Base-by-base conservation (phyloP, 371 early-diverging fungal species). In the Lichtheimia ornata region DNA sequence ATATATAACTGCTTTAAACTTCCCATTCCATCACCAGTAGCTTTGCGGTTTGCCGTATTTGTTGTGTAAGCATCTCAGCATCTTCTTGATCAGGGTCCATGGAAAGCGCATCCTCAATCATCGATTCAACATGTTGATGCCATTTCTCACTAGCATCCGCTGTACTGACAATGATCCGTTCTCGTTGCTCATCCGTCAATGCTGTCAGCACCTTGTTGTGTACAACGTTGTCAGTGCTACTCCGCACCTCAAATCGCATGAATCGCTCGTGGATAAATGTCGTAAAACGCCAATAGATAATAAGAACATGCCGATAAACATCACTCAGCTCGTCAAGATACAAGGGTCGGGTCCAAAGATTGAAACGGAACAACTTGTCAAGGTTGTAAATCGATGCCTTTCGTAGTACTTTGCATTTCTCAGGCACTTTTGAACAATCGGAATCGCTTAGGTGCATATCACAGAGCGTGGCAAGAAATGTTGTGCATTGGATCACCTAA, bases 381-480 rank as follows among this genome's bases (percentile, higher is more conserved):
- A 50, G 28, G 2, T 20, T 18, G 14, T 40, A 17, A 20, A 12
- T 17, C 30, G 30, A 4, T 18, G 24, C 28, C 17, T 58, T 53
- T 7, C 63, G 67, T 0, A 59, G 17, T 4, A 50, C 13, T 28
- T 42, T 41, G 20, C 55, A 58, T n/a, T 55, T 27, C 11, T 62
- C 58, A 1, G 58, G 45, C 11, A 62, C 63, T 13, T 27, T 42
- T 9, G 55, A 52, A 25, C 57, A 56, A 20, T 62, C 60, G 2
- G 54, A 53, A 27, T 67, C 63, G 20, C 59, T 53, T 5, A 66
- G 41, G 9, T 45, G 56, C 17, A 58, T 18, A 24, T 66, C 66
- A 14, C 61, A 62, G n/a, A 66, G 50, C 2, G 62, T 25, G 14
- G 62, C 60, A 41, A 58, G 27, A 42, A 59, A 65, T 12, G 65